Base-by-base conservation (phyloP, 805 yeast genomes). In the Schwanniomyces occidentalis region DNA sequence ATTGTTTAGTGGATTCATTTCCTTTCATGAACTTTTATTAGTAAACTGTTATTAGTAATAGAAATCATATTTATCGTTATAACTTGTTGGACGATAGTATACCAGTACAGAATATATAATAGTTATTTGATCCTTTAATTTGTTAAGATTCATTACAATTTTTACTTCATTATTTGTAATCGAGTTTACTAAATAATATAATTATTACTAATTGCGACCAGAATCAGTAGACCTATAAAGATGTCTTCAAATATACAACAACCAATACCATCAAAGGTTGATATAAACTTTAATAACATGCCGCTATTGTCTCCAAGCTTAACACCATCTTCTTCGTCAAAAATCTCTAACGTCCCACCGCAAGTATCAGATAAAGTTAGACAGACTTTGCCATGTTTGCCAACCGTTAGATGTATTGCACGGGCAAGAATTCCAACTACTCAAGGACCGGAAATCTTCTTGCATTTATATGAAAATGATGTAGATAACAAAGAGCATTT, bases 391-490 rank as follows among this genome's bases (percentile, higher is more conserved):
- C 69, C 65, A 19, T 50, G 38, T 13, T 65, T 91, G 41, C 98
- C 98, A 1, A 48, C 57, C 16, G 98, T 93, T 8, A 75, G 76
- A 51, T 93, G 99, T 59, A 76, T 88, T 34, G 96, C 96, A 4
- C 71, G 99, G 35, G 99, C 99, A 2, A 71, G 99, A 40, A 91
- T 93, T 36, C 99, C 99, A 32, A 93, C 99, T 3, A 89, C 95
- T 1, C 80, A 81, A 35, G 98, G 97, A 3, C 89, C 95, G 1
- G 99, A 93, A 54, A 89, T 91, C 33, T 93, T 89, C 51, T 67
- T 93, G 37, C 99, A 93, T 63, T 62, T 93, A 22, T 93, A 93
- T 62, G 73, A 84, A 30, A 93, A 93, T 56, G 79, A 88, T 53
- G 64, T 83, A 36, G 99, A 93, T 61, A 71, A 79, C 32, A 93